Conservation (phyloP, 495 filamentous ascomycete species). For the Neurospora sp. region DNA sequence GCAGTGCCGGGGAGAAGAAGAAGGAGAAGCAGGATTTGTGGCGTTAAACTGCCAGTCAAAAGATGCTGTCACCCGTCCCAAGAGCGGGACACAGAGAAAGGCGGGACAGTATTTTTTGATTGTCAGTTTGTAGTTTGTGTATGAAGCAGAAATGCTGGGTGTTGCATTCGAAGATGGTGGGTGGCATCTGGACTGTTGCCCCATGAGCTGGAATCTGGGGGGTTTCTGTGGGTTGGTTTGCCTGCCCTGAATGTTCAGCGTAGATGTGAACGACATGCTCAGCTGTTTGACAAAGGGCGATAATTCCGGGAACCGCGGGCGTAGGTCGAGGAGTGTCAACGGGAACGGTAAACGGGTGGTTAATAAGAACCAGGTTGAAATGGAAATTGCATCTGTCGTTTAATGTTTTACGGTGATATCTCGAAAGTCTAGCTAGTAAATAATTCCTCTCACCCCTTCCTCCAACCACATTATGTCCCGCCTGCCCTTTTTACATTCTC, state of each 20-base stretch:
- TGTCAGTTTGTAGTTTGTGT: slow-evolving; percentile 5
- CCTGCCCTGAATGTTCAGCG: not conserved
- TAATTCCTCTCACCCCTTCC: not conserved
- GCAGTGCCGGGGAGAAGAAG: slow-evolving; percentile 29
- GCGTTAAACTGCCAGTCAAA: slow-evolving; percentile 9
- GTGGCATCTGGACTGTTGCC: not conserved
- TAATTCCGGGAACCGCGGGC: not conserved
- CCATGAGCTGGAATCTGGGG: not conserved
- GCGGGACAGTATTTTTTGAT: too few species aligned
- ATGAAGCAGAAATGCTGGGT: not conserved
- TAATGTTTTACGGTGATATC: not conserved
- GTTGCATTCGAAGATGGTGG: not conserved
- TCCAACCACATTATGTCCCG: not conserved
- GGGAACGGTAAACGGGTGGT: not conserved
- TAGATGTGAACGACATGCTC: not conserved
- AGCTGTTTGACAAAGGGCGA: not conserved
- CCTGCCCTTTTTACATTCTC: not conserved
- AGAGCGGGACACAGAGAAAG: too few species aligned
- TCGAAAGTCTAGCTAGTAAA: not conserved
- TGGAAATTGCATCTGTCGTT: not conserved
- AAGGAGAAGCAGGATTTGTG: slow-evolving; percentile 36
- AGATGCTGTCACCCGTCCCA: too few species aligned
- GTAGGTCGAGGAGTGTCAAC: not conserved
- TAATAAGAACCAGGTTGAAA: not conserved
- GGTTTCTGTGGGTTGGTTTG: not conserved